Conservation (phyloP, 2,329 filamentous ascomycete species). For the Microdochium trichocladiopsis region DNA sequence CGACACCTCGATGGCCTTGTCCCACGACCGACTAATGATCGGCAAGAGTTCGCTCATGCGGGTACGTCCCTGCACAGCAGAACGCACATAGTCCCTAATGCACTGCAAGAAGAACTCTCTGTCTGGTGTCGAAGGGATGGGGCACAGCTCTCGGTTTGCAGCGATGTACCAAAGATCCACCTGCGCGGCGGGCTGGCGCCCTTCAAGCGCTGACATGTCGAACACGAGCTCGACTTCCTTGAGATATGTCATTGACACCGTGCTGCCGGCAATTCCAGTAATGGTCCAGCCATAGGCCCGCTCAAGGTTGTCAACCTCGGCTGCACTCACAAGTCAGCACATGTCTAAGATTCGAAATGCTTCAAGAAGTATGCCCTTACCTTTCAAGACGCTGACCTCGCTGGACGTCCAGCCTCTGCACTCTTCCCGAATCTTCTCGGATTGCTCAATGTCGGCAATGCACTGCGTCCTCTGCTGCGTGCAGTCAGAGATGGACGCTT, state of each 20-base stretch:
- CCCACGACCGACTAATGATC: conserved; percentile 58
- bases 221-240: conserved; percentile 69
- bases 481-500: conserved; percentile 54
- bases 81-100: conserved; percentile 61
- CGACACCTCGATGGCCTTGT: conserved; percentile 51
- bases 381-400: conserved; percentile 75
- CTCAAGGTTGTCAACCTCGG: conserved; percentile 58
- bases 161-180: conserved; percentile 69
- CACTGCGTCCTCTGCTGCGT: conserved; percentile 62
- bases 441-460: conserved; percentile 68
- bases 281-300: conserved; percentile 65
- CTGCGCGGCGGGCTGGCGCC: conserved; percentile 35
- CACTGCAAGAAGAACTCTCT: conserved; percentile 71
- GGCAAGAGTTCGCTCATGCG: conserved; percentile 49
- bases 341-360: background rate
- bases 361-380: conserved; percentile 37
- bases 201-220: conserved; percentile 55
- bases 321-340: conserved; percentile 39
- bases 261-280: conserved; percentile 52
- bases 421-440: conserved; percentile 78
- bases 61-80: conserved; percentile 50
- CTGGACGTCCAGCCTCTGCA: conserved; percentile 81
- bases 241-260: conserved; percentile 66
- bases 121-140: conserved; percentile 52
- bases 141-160: conserved; percentile 43